Base-by-base conservation (phyloP, 148 eudicot genomes). In the Gaultheria prostrata region DNA sequence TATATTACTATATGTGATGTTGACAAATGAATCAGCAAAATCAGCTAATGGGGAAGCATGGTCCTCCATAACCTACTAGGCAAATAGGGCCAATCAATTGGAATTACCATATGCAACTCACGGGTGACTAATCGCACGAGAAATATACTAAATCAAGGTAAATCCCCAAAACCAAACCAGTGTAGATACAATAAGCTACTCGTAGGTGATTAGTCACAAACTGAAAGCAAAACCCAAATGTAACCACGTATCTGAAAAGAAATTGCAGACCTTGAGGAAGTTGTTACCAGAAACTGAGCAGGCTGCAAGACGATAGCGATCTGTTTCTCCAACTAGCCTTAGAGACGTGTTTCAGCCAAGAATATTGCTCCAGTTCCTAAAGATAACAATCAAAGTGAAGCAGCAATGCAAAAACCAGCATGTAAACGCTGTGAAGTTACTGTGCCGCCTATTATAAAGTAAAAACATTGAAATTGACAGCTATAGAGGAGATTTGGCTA, bases 21-120 rank as follows among this genome's bases (percentile, higher is more conserved):
- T 49, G 56, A 76, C 79, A 76, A 49, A 48, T 76, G 79, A 32
- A 46, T 11, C 28, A 24, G 57, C 32, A 76, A 63, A 76, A 76
- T 26, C 53, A 49, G 15, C 17, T 0, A 26, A 13, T 35, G 26
- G 28, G 21, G 53, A 8, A 20, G 39, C 57, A 14, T 49, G 79
- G 33, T 76, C 32, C 56, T 46, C 56, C 54, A 76, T 28, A 48
- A 48, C 56, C 79, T 5, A 48, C 24, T 4, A 50, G 28, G 35
- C 20, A 49, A 46, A 46, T 50, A 50, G 11, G 53, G 26, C 12
- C 43, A 32, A 13, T 33, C n/a, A 45, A 30, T 14, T 67, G 26
- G 65, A 70, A 21, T 71, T 11, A 17, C 18, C 26, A 13, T 76
- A 76, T 76, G 5, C 79, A 0, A 76, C 56, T 28, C 35, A 46